Evolutionary conservation across 768 basidiomycete genomes (phyloP).

Genomic region (Sporobolomyces phaffii): DNA sequence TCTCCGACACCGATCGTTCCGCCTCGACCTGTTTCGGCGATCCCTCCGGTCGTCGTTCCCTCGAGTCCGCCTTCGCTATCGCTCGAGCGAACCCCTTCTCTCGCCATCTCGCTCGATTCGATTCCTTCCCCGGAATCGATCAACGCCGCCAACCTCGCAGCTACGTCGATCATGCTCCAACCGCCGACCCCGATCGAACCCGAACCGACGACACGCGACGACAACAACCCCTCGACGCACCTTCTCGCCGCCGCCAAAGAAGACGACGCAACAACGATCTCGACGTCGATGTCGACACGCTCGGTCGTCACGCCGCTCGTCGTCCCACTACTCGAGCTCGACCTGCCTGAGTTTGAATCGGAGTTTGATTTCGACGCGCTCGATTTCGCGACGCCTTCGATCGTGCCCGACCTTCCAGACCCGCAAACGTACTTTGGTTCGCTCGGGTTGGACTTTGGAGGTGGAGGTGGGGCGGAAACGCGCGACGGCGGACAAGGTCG

Average conservation of each 20-base stretch:
- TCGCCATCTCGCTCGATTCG: background rate
- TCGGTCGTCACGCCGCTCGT: too few species aligned
- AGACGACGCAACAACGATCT: too few species aligned
- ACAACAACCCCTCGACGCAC: background rate
- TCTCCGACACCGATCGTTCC: background rate
- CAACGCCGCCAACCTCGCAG: background rate
- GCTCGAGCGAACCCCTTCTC: background rate
- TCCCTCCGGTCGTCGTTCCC: background rate
- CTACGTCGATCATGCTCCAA: background rate
- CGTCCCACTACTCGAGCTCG: too few species aligned
- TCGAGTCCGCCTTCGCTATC: background rate
- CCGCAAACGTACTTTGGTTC: background rate
- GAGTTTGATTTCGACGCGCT: background rate
- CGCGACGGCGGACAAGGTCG: too few species aligned
- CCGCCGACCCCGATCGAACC: slow-evolving; percentile 11
- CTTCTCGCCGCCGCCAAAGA: too few species aligned
- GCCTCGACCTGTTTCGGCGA: background rate
- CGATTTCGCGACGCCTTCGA: background rate
- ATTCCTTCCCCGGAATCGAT: background rate
- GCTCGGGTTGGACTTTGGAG: background rate
- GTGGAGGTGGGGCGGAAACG: background rate
- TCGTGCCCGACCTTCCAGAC: background rate
- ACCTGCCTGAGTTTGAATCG: too few species aligned
- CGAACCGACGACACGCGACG: background rate
- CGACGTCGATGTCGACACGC: background rate